Evolutionary conservation across 2,329 filamentous ascomycete species (phyloP), one percentile per base, ranked within the genome.

Genomic region (Plectosphaerella sp.): DNA sequence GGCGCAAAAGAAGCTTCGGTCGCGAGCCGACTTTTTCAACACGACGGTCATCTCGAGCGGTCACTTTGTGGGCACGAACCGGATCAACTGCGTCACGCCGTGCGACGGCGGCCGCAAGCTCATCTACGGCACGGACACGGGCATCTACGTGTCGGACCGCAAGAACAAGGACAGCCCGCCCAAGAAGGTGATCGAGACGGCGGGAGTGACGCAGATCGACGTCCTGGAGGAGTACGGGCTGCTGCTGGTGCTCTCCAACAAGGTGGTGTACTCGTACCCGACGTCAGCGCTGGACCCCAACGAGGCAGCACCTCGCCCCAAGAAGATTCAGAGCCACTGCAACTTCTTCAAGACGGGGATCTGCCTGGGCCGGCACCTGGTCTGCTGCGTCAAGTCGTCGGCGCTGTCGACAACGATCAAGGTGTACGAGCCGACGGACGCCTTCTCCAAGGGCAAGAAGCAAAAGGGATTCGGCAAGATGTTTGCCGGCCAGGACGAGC

Each of bases 331-430:
- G 70, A 96, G 89, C 62, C 92, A 97, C 72, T 95, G 93, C 70
- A 97, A 93, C 70, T 99, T 97, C 75, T 99, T 99, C 84, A 96
- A 95, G 72, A 89, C 91, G 16, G 94, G 94, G 39, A 95, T 97
- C 63, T 97, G 94, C 66, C 80, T 97, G 54, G 92, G 94, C 35
- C 84, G 94, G 56, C 94, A 97, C 66, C 78, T 99, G 50, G 94
- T 99, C 28, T 97, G 93, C 72, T 95, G 91, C 61, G 94, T 97
- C 64, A 97, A 96, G 75, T 96, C 91, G 41, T 93, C 89, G 16
- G 89, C 92, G 3, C 76, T 97, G 33, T 96, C 91, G 49, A 96
- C 91, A 14, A 97, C 93, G 2, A 96, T 99, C 76, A 97, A 97
- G 72, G 94, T 97, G n/a, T 97, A 91, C 71, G 93, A 99, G 72